Conservation (phyloP, 1,284 basidiomycete species). For the Puccinia horiana region DNA sequence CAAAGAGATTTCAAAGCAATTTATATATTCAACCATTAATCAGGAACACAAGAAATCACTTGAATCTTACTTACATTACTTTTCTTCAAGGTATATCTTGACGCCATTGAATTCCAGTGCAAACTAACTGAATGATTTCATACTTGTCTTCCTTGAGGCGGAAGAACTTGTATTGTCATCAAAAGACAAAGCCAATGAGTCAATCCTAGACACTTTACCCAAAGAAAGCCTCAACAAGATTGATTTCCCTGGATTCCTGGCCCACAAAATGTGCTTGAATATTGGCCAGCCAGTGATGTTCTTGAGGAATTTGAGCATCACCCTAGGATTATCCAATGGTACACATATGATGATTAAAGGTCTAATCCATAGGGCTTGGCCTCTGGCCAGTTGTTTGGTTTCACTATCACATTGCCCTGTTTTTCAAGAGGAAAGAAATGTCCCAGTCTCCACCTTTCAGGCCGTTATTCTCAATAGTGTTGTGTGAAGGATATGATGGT, state of each 20-base stretch:
- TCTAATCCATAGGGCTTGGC: no score
- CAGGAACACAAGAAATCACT: no score
- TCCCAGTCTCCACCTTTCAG: no score
- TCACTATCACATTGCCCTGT: no score
- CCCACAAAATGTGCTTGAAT: not conserved
- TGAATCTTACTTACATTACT: no score
- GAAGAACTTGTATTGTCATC: not conserved
- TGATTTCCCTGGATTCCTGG: not conserved
- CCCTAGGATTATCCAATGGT: not conserved
- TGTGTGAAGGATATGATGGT: no score
- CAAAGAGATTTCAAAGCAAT: no score
- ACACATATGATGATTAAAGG: not conserved
- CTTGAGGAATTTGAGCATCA: not conserved
- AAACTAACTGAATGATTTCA: not conserved
- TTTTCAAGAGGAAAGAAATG: no score
- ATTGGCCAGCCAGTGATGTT: not conserved
- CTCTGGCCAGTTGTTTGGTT: no score
- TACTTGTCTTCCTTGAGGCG: not conserved
- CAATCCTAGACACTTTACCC: not conserved
- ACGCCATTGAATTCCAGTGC: not conserved
- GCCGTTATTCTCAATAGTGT: no score
- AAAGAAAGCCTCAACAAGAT: not conserved
- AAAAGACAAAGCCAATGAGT: not conserved
- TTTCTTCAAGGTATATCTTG: not conserved
- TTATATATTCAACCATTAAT: no score